A percentile compares a stretch with the other conserved stretches of the same genome.
phyloP scores from a whole-genome alignment of 129 eudicot genomes.

The sunflower (Helianthus annuus) region DNA sequence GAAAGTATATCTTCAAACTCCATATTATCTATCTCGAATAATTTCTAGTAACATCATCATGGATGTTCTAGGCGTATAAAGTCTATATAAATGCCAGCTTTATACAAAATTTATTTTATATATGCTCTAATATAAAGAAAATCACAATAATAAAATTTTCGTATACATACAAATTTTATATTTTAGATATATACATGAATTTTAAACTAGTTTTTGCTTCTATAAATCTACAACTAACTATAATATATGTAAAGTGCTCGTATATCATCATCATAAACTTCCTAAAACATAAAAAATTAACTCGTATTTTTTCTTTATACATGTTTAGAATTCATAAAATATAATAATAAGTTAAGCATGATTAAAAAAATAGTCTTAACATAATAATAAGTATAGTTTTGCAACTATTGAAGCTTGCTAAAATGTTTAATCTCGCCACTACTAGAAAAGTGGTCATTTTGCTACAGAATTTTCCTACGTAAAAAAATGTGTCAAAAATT shows the following conservation, averaged over 20 bases:
- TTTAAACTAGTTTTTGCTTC: not conserved
- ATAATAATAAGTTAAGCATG: too few relatives aligned
- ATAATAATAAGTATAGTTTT: too few relatives aligned
- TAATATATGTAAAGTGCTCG: too few relatives aligned
- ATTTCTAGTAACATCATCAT: not conserved
- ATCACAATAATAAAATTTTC: not conserved
- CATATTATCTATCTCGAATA: slow-evolving; percentile 6
- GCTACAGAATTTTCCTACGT: too few relatives aligned
- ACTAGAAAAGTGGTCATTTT: too few relatives aligned
- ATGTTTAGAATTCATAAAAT: too few relatives aligned
- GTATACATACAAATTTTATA: slow-evolving; percentile 12
- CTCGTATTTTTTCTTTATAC: too few relatives aligned
- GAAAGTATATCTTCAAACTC: slow-evolving; percentile 51
- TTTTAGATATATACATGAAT: not conserved
- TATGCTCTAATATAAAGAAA: not conserved
- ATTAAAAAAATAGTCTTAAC: too few relatives aligned
- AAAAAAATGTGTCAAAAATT: too few relatives aligned
- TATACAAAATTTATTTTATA: not conserved
- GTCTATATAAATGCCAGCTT: not conserved
- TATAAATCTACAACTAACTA: not conserved
- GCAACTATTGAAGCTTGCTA: not conserved
- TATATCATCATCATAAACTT: too few relatives aligned
- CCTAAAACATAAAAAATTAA: too few relatives aligned
- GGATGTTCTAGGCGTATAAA: not conserved
- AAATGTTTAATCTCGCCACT: too few relatives aligned